phyloP scores from a whole-genome alignment of 371 early-diverging fungal species.

The Sporodiniella umbellata region DNA sequence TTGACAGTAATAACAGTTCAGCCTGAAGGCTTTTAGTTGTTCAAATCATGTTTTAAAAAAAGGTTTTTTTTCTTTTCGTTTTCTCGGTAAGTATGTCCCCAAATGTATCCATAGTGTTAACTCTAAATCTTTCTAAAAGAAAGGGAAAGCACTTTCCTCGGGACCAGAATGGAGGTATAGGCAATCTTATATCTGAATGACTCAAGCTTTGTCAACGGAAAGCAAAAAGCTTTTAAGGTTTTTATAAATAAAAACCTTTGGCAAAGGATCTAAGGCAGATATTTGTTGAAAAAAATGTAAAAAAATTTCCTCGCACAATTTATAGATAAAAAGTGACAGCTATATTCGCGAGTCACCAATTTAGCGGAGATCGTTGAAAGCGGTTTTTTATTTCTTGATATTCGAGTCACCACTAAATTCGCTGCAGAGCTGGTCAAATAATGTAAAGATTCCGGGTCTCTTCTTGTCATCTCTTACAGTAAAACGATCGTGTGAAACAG shows the following conservation, averaged over 20 bases:
- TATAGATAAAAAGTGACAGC: background rate
- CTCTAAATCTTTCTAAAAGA: constrained; percentile 9
- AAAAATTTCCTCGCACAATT: background rate
- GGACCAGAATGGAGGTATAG: constrained; percentile 44
- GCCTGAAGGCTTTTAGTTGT: constrained; percentile 19
- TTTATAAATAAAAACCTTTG: constrained; percentile 17
- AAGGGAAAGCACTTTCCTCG: constrained; percentile 4
- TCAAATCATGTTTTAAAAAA: background rate
- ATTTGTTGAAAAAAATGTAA: constrained; percentile 12
- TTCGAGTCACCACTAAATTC: too few relatives aligned
- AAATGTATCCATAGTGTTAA: constrained; percentile 28
- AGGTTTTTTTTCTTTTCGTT: too few relatives aligned
- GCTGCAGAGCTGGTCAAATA: too few relatives aligned
- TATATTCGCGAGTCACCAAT: background rate
- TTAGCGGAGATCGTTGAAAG: constrained; percentile 81
- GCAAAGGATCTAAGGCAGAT: constrained; percentile 52
- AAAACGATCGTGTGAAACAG: background rate
- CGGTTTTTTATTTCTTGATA: constrained; percentile 43
- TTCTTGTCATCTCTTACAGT: too few relatives aligned
- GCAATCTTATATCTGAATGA: constrained; percentile 45
- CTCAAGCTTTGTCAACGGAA: constrained; percentile 47
- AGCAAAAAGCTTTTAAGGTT: constrained; percentile 19
- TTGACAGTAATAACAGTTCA: too few relatives aligned
- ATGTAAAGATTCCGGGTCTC: too few relatives aligned
- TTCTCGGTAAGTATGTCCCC: constrained; percentile 39